These are phyloP conservation scores for Poronia punctata DNA, from an alignment of 495 filamentous ascomycete species.

Conservation along the genomic window DNA sequence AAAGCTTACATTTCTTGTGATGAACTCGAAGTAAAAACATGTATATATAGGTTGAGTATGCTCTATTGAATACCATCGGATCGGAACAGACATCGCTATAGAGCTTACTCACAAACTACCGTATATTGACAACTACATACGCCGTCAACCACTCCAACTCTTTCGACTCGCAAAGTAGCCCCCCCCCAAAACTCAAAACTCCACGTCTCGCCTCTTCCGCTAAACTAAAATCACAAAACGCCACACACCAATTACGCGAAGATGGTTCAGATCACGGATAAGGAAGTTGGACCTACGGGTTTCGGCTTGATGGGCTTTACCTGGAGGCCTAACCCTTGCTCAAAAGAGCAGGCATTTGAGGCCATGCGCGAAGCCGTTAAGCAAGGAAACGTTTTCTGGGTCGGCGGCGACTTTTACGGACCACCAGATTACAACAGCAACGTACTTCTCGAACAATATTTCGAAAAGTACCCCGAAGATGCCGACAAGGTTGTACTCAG, in stretches of 20 bases:
- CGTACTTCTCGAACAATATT: slow-evolving; percentile 57
- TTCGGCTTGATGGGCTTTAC: slow-evolving; percentile 66
- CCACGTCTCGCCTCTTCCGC: not conserved
- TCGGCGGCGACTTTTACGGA: slow-evolving; percentile 77
- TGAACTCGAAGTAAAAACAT: too few relatives aligned
- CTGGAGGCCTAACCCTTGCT: slow-evolving; percentile 54
- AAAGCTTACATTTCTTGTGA: too few relatives aligned
- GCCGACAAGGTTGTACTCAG: slow-evolving; percentile 56
- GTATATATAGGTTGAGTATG: too few relatives aligned
- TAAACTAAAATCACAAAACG: not conserved
- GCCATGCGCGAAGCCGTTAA: slow-evolving; percentile 59
- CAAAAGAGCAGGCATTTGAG: slow-evolving; percentile 57
- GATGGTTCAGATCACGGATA: slow-evolving; percentile 47
- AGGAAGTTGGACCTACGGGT: slow-evolving; percentile 48
- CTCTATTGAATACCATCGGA: too few relatives aligned
- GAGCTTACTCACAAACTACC: too few relatives aligned
- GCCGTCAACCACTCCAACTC: too few relatives aligned
- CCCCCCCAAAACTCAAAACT: not conserved
- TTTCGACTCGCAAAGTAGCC: too few relatives aligned
- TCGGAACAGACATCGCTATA: too few relatives aligned
- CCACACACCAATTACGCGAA: too few relatives aligned
- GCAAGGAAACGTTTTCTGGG: slow-evolving; percentile 69
- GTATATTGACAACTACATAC: too few relatives aligned
- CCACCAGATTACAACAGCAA: slow-evolving; percentile 61
- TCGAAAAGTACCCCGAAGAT: slow-evolving; percentile 61